Base-by-base conservation (phyloP, 352 stramenopile species). In the Lagenidium giganteum region DNA sequence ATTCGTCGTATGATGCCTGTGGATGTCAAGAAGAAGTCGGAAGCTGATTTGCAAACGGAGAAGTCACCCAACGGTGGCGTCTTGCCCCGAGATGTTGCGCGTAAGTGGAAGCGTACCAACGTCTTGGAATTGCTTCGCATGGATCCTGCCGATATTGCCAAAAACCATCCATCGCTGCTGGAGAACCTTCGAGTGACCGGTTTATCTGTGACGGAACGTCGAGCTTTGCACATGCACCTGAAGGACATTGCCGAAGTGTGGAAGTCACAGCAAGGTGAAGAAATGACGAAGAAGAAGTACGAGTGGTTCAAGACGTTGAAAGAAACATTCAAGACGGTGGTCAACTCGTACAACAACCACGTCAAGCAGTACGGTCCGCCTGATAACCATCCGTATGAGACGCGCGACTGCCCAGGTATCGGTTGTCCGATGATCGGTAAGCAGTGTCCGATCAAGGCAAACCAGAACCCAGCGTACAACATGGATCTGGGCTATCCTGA, bases 21-120 rank as follows among this genome's bases (percentile, higher is more conserved):
- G 26, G 74, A 95, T 20, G 76, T 96, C 23, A 87, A 93, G 58
- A 83, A 84, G 33, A 85, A 87, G 69, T 90, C 77, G 29, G 86
- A 96, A 59, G 79, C 78, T 25, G 67, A 94, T 43, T 57, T 95
- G n/a, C 66, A 80, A 34, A 69, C 57, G 8, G 58, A 71, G 32
- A 55, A 52, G 27, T 86, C 80, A 12, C 77, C 83, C 14, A 91
- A 77, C 29, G 83, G 83, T 12, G 70, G 84, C 30, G 68, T 69
- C 37, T 56, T 96, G 25, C 66, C 79, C 12, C 70, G 77, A 34
- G 70, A 83, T 22, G 58, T 90, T 32, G 83, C 83, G 27, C 78
- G 83, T 28, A 95, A 93, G 66, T 96, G 81, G 42, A 96, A 96
- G 58, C 71, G 86, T 48, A 93, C 81, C 23, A 95, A 95, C 55